These are phyloP conservation scores for Graphiopsis chlorocephala DNA, from an alignment of 2,329 filamentous ascomycete genomes.

Conservation along the genomic window DNA sequence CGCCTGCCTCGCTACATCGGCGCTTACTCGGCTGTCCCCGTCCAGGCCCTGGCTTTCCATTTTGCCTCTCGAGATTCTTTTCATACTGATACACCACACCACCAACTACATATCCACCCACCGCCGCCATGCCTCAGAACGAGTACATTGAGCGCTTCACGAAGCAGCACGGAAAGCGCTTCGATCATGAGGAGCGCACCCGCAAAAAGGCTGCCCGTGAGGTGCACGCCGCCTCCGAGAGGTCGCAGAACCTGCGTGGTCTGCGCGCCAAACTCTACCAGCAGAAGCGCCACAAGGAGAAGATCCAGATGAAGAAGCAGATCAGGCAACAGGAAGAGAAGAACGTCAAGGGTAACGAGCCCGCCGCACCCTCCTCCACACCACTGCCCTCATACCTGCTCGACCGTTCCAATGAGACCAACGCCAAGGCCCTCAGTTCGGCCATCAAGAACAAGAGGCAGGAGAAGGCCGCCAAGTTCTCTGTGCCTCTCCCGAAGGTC, in stretches of 20 bases:
- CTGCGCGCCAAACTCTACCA: constrained; percentile 90
- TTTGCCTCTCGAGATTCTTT: constrained; percentile 12
- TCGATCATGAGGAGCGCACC: constrained; percentile 82
- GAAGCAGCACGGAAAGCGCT: constrained; percentile 56
- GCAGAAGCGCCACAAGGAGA: constrained; percentile 92
- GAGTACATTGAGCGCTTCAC: constrained; percentile 73
- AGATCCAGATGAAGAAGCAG: constrained; percentile 95
- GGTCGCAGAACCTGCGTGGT: constrained; percentile 90
- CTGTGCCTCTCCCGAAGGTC: constrained; percentile 89
- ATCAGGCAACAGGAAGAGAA: constrained; percentile 95
- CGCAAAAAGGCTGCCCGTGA: constrained; percentile 87
- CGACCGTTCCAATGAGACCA: constrained; percentile 69
- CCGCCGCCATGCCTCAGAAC: constrained; percentile 66
- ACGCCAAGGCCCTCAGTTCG: constrained; percentile 71
- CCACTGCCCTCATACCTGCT: constrained; percentile 91
- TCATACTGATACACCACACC: constrained; percentile 2
- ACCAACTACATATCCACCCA: constrained; percentile 5
- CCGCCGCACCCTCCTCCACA: constrained; percentile 73
- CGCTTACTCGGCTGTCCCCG: neutral
- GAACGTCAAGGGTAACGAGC: constrained; percentile 82
- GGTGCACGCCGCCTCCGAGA: constrained; percentile 80
- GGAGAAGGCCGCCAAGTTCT: constrained; percentile 92
- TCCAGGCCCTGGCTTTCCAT: constrained; percentile 1
- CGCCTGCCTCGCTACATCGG: neutral
- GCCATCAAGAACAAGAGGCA: constrained; percentile 94